These are phyloP conservation scores for Globisporangium spinosum DNA, from an alignment of 352 stramenopile genomes.

Conservation along the genomic window DNA sequence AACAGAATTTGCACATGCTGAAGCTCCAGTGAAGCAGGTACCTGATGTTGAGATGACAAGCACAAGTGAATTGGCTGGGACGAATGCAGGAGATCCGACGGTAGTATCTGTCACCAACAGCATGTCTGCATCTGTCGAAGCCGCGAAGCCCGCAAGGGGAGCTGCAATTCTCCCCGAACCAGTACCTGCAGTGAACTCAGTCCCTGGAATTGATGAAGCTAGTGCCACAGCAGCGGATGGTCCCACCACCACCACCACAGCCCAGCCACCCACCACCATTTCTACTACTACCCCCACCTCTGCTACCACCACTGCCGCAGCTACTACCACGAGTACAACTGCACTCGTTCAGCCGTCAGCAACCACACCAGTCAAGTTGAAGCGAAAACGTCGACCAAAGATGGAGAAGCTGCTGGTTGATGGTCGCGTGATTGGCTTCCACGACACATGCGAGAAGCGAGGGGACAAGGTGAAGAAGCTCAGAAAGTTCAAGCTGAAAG, in stretches of 20 bases:
- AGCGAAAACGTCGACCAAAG: slow-evolving; percentile 42
- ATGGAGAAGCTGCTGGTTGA: slow-evolving; percentile 48
- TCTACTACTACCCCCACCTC: background rate
- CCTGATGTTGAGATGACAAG: background rate
- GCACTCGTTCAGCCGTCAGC: background rate
- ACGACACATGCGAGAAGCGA: slow-evolving; percentile 59
- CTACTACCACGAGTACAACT: background rate
- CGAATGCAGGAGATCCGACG: background rate
- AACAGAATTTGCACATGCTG: background rate
- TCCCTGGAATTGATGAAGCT: background rate
- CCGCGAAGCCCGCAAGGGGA: background rate
- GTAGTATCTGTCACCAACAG: background rate
- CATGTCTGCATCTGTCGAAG: background rate
- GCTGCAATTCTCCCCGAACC: background rate
- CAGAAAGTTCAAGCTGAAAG: slow-evolving; percentile 11
- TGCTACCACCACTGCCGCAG: background rate
- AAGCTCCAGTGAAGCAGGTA: background rate
- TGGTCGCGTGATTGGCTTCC: slow-evolving; percentile 40
- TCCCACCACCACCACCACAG: background rate
- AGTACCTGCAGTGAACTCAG: background rate
- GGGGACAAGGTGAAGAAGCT: slow-evolving; percentile 56
- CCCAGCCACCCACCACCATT: background rate
- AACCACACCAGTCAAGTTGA: slow-evolving; percentile 18
- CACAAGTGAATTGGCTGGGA: background rate
- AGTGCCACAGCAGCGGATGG: background rate